phyloP scores from a whole-genome alignment of 805 yeast genomes.

The Nematodospora valgi region DNA sequence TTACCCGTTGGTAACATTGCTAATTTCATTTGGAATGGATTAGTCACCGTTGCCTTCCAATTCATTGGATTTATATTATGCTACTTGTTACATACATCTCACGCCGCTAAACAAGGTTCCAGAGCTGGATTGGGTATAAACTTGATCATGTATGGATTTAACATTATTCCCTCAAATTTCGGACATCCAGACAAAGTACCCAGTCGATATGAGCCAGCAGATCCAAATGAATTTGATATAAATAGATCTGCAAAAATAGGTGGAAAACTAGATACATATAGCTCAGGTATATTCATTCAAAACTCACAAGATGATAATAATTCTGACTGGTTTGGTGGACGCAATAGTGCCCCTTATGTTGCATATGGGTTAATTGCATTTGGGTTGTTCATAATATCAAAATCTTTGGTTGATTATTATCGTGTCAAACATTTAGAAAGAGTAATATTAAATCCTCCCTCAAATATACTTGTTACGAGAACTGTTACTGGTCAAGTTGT shows the following conservation, averaged over 20 bases:
- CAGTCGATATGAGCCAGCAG: constrained; percentile 26
- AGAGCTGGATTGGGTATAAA: constrained; percentile 89
- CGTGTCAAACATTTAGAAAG: constrained; percentile 76
- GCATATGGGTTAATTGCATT: constrained; percentile 62
- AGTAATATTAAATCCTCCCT: constrained; percentile 49
- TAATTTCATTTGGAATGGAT: constrained; percentile 83
- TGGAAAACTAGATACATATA: constrained; percentile 27
- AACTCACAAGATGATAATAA: constrained; percentile 5
- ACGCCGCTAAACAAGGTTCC: constrained; percentile 95
- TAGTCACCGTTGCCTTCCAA: constrained; percentile 89
- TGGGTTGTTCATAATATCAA: constrained; percentile 63
- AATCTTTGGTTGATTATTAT: constrained; percentile 68
- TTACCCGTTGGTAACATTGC: constrained; percentile 92
- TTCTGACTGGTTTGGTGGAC: not conserved
- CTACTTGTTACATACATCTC: constrained; percentile 89
- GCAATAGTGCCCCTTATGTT: constrained; percentile 39
- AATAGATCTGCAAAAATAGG: constrained; percentile 23
- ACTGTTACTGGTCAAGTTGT: too few species aligned
- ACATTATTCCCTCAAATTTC: constrained; percentile 35
- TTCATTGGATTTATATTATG: constrained; percentile 90
- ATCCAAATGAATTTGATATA: constrained; percentile 33
- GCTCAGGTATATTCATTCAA: constrained; percentile 23
- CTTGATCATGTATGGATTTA: constrained; percentile 60
- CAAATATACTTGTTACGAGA: constrained; percentile 9
- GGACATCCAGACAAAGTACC: constrained; percentile 37